A percentile compares a stretch with the other conserved stretches of the same genome.
phyloP scores from a whole-genome alignment of 140 eudicot genomes.

The Anethum foeniculum region DNA sequence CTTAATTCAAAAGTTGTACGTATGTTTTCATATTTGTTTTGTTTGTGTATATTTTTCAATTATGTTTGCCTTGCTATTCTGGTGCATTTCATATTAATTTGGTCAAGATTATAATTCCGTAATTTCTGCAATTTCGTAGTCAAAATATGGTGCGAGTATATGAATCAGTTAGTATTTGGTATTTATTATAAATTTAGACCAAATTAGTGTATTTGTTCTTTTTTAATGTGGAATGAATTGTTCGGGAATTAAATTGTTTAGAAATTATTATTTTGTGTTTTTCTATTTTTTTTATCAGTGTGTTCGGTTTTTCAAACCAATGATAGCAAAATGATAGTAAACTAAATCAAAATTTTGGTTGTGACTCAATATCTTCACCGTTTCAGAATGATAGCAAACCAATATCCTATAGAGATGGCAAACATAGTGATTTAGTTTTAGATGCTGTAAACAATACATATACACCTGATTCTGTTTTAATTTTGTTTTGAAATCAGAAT shows the following conservation, averaged over 20 bases:
- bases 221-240: background rate
- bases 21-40: background rate
- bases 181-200: background rate
- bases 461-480: background rate
- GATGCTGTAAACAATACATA: background rate
- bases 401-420: constrained; percentile 16
- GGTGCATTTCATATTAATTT: background rate
- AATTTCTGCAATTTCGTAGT: background rate
- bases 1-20: too few species aligned
- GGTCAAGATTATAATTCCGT: background rate
- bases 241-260: background rate
- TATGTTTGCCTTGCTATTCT: background rate
- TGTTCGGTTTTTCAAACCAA: constrained; percentile 21
- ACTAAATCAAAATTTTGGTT: constrained; percentile 51
- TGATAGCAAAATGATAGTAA: too few species aligned
- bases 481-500: too few species aligned
- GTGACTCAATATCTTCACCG: constrained; percentile 38
- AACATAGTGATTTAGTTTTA: constrained; percentile 7
- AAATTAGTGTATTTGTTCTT: background rate
- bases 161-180: background rate
- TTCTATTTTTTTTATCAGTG: background rate
- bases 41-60: background rate
- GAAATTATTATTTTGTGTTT: background rate
- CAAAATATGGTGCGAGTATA: too few species aligned
- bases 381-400: constrained; percentile 26